Conservation (phyloP, 2,329 filamentous ascomycete genomes). For the Herpotrichia juniperi region DNA sequence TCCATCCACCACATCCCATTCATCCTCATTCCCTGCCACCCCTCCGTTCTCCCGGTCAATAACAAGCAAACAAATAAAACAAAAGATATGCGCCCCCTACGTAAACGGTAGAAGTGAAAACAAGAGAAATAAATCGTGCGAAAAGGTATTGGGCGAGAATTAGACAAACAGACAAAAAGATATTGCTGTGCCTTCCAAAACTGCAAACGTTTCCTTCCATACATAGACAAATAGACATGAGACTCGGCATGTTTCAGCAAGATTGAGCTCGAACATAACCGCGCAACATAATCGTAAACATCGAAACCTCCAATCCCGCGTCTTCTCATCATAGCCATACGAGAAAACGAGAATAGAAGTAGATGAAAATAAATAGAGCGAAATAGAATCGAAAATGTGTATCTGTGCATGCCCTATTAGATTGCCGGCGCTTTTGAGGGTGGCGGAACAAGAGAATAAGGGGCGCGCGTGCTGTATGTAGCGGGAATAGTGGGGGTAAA, state of each 20-base stretch:
- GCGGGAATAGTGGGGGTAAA: slow-evolving; percentile 20
- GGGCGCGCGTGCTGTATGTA: slow-evolving; percentile 21
- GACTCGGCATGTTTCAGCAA: slow-evolving; percentile 17
- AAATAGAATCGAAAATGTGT: slow-evolving; percentile 15
- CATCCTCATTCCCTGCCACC: background rate
- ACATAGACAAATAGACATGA: slow-evolving; percentile 12
- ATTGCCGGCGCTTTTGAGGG: slow-evolving; percentile 30
- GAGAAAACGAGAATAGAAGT: slow-evolving; percentile 3
- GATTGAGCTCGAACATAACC: slow-evolving; percentile 7
- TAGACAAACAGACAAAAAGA: background rate
- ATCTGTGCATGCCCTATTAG: slow-evolving; percentile 30
- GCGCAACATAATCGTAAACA: slow-evolving; percentile 14
- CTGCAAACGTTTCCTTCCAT: background rate
- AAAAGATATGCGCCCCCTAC: background rate
- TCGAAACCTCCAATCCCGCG: slow-evolving; percentile 9
- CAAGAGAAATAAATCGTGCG: background rate
- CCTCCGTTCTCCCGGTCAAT: background rate
- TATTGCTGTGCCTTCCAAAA: background rate
- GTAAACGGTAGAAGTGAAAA: background rate
- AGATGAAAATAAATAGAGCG: slow-evolving; percentile 1
- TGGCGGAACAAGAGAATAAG: slow-evolving; percentile 19
- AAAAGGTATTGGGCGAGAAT: background rate
- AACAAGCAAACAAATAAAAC: background rate
- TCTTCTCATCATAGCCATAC: slow-evolving; percentile 7
- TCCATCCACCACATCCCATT: background rate